Evolutionary conservation across 257 asterid species (phyloP).

Genomic region (Solanum stenotomum): DNA sequence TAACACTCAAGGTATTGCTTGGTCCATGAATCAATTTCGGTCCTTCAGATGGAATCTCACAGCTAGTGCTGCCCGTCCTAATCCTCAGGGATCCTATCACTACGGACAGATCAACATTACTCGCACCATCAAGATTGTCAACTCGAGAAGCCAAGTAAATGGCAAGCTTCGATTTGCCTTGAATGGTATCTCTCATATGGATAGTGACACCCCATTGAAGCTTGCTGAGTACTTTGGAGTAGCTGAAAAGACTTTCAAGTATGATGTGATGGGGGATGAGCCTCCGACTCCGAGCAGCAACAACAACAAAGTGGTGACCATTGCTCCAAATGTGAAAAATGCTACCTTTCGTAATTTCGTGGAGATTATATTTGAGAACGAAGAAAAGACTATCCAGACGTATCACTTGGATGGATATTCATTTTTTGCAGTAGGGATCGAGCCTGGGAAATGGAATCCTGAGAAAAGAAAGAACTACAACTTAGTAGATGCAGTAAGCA

Average conservation of each 20-base stretch:
- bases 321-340: constrained; percentile 29
- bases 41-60: constrained; percentile 7
- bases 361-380: constrained; percentile 46
- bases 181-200: constrained; percentile 16
- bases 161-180: constrained; percentile 20
- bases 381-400: constrained; percentile 43
- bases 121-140: constrained; percentile 16
- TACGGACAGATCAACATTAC: constrained; percentile 26
- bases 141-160: neutral
- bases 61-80: constrained; percentile 24
- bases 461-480: constrained; percentile 50
- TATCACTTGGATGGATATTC: constrained; percentile 39
- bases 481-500: constrained; percentile 38
- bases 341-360: constrained; percentile 37
- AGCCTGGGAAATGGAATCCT: constrained; percentile 40
- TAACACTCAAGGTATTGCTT: neutral
- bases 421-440: constrained; percentile 39
- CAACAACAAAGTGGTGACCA: neutral
- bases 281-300: neutral
- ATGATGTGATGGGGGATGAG: constrained; percentile 24
- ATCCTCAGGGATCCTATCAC: constrained; percentile 27
- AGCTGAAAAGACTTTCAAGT: constrained; percentile 8
- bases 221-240: constrained; percentile 11
- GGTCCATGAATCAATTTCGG: constrained; percentile 4
- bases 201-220: constrained; percentile 15